Base-by-base conservation (phyloP, 768 basidiomycete genomes). In the Trametes sanguinea region DNA sequence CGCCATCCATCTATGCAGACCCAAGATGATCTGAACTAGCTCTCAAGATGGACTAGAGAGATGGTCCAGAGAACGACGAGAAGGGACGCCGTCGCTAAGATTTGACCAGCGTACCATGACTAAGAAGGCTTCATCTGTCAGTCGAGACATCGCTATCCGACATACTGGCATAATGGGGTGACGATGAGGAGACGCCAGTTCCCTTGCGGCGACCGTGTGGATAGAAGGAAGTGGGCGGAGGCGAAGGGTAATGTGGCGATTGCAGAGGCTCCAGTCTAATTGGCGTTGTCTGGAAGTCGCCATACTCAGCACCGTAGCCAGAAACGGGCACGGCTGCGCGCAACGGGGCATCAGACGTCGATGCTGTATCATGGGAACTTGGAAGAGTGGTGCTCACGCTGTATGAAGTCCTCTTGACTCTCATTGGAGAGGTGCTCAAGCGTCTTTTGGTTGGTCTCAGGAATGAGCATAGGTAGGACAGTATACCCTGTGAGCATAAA, bases 401-500 rank as follows among this genome's bases (percentile, higher is more conserved):
- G 62, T 29, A 77, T 69, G 57, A 75, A 77, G 44, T 70, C 74
- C 11, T 72, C 68, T 59, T 77, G 76, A 43, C 66, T 60, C 63
- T 77, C 76, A 65, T 76, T 74, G 43, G 76, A 77, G 27, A 77
- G 65, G 11, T 71, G 70, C 66, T 77, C 76, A 29, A 77, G 71
- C 44, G 73, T 71, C 48, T 68, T 68, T 43, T 68, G 66, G 47
- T 69, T 78, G 29, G 80, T 80, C 71, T 81, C 80, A 44, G 79
- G 78, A 5, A 81, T 63, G 27, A 81, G 71, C 54, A 77, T 61
- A n/a, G 5, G 80, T 80, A n/a, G 22, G 79, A 77, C 53, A 73
- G 64, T 57, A 76, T 66, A 42, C 79, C 79, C 0, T n/a, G 78
- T 77, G 32, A 80, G 54, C 79, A 78, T 81, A 74, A 80, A 79